Base-by-base conservation (phyloP, 306 rosid genomes). In the Begonia loranthoides region DNA sequence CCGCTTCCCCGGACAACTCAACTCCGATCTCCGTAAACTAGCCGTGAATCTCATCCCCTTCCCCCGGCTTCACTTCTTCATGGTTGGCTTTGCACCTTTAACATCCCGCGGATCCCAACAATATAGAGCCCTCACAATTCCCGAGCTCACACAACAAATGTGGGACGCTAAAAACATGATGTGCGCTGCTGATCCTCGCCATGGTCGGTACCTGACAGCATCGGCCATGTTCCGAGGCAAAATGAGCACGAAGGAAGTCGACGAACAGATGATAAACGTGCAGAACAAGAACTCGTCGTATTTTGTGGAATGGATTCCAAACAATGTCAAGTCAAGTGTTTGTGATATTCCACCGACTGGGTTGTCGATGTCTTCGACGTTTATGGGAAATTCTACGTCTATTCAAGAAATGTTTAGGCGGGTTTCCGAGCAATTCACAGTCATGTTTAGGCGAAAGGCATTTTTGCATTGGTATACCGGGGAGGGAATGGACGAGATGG, bases 401-500 rank as follows among this genome's bases (percentile, higher is more conserved):
- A 87, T 87, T 51, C 95, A 87, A 28, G 95, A 87, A 66, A 87
- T 87, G 95, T 87, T 87, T 41, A 45, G 95, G 39, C 70, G 93
- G 7, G 95, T 87, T 8, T 87, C 96, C 0, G 96, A 87, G 59
- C 94, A 87, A 63, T 87, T 87, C 64, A 87, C 90, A 0, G 90
- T 83, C 22, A 83, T 87, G 96, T 83, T 87, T 57, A 80, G 88
- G 66, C 69, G 93, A 34, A 87, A 87, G 80, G 95, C 95, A 1
- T 87, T 87, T 70, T 60, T 87, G 78, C 93, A 87, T 66, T 87
- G 93, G 95, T 87, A 87, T 62, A 87, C 93, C 0, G 93, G 79
- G 1, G 95, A 87, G 36, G 95, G 95, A 0, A 82, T 87, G 95
- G 93, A 87, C 66, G 95, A 87, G 58, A 87, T 87, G 92, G 92